Base-by-base conservation (phyloP, 768 basidiomycete species). In the Solioccasus polychromus region DNA sequence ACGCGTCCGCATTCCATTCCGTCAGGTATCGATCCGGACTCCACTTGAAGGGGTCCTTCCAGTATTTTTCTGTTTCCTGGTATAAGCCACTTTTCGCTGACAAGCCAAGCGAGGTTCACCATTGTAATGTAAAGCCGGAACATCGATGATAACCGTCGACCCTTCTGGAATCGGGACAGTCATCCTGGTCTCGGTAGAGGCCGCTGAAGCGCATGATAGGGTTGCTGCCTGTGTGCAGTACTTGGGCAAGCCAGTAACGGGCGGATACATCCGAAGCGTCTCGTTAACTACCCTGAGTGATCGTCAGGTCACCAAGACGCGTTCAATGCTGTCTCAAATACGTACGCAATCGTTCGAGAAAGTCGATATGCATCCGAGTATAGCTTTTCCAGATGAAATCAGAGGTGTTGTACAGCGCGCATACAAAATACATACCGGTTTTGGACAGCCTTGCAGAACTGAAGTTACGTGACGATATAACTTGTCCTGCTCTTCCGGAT, bases 21-120 rank as follows among this genome's bases (percentile, higher is more conserved):
- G 19, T 43, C 18, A 43, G 20, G 32, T 28, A 43, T n/a, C 42
- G 32, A 35, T 35, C 42, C 6, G 25, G 42, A 22, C n/a, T 35
- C 42, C 42, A 44, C 30, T 31, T 12, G 5, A 12, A 31, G n/a
- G 30, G 30, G n/a, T 31, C n/a, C 30, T 31, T 31, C 30, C 30
- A 31, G 14, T 31, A 31, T 12, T 31, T 31, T 31, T 31, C 30
- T 31, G n/a, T 31, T 31, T 6, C 30, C 30, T 5, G 11, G 5
- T 31, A 15, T 31, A 31, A 31, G 30, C 14, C 14, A 15, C n/a
- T 31, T 12, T 9, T 15, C 14, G 11, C n/a, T 15, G 11, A 31
- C 4, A 31, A 12, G 5, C 30, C 30, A 9, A 31, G n/a, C n/a
- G n/a, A 31, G n/a, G 5, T 15, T 9, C n/a, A 31, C 30, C 30